phyloP scores from a whole-genome alignment of 805 yeast species.

The Yarrowia bubula region DNA sequence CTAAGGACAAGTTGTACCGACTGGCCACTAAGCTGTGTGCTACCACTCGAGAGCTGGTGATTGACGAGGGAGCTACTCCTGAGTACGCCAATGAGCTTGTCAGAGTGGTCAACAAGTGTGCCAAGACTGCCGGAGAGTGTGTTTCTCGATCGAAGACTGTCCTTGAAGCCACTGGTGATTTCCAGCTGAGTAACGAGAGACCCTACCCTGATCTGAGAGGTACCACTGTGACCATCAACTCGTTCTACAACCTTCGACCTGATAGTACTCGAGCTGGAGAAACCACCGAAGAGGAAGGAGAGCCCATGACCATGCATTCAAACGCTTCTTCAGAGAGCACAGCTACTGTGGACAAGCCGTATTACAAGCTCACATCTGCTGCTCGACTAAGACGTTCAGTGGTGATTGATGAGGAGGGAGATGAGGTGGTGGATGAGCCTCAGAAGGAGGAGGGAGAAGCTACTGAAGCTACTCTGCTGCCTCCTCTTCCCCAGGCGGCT shows the following conservation, averaged over 20 bases:
- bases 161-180: slow-evolving; percentile 37
- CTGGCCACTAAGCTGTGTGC: slow-evolving; percentile 40
- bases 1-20: slow-evolving; percentile 40
- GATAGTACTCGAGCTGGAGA: neutral
- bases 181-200: slow-evolving; percentile 34
- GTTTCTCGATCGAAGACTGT: slow-evolving; percentile 36
- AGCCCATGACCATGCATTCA: neutral
- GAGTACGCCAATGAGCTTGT: slow-evolving; percentile 34
- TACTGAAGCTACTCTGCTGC: neutral
- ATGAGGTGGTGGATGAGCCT: neutral
- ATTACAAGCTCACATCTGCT: slow-evolving; percentile 22
- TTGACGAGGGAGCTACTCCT: slow-evolving; percentile 28
- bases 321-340: slow-evolving; percentile 22
- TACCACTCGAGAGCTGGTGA: slow-evolving; percentile 42
- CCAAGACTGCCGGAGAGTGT: slow-evolving; percentile 39
- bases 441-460: neutral
- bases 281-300: neutral
- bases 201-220: slow-evolving; percentile 36
- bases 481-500: neutral
- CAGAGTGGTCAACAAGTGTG: slow-evolving; percentile 38
- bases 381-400: slow-evolving; percentile 9
- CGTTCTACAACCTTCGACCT: slow-evolving; percentile 14
- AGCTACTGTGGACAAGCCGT: slow-evolving; percentile 23
- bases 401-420: slow-evolving; percentile 19
- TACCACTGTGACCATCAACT: slow-evolving; percentile 28